These are phyloP conservation scores for Amphicarpaea edgeworthii DNA, from an alignment of 306 rosid species.

Conservation along the genomic window DNA sequence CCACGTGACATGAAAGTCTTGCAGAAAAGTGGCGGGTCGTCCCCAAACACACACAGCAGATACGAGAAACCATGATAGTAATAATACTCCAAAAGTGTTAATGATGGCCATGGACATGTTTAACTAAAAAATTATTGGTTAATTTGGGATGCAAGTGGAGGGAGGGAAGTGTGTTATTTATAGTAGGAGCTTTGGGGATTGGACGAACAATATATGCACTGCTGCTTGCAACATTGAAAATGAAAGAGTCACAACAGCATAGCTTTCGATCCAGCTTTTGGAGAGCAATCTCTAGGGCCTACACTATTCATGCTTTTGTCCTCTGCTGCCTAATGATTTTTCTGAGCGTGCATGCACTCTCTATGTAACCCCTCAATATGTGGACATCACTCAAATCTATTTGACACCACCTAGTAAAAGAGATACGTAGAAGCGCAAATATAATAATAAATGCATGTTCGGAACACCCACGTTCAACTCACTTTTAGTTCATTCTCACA, in stretches of 20 bases:
- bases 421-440: no score
- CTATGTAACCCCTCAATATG: neutral
- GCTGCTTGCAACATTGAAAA: slow-evolving; percentile 7
- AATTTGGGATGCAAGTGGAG: neutral
- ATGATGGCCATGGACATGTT: neutral
- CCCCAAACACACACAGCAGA: slow-evolving; percentile 6
- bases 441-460: no score
- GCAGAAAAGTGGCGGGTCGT: slow-evolving; percentile 15
- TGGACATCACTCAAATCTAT: no score
- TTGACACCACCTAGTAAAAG: no score
- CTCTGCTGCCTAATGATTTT: slow-evolving; percentile 8
- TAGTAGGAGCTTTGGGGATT: neutral
- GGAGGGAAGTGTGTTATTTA: neutral
- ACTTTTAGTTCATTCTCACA: neutral
- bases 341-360: slow-evolving; percentile 5
- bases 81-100: neutral
- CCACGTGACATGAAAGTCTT: slow-evolving; percentile 26
- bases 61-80: slow-evolving; percentile 6
- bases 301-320: slow-evolving; percentile 16
- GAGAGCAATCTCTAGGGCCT: neutral
- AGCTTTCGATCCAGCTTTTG: slow-evolving; percentile 15
- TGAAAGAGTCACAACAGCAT: neutral
- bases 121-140: neutral
- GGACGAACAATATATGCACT: neutral
- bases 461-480: no score